These are phyloP conservation scores for Leccinellum albellum DNA, from an alignment of 768 basidiomycete species.

Conservation along the genomic window DNA sequence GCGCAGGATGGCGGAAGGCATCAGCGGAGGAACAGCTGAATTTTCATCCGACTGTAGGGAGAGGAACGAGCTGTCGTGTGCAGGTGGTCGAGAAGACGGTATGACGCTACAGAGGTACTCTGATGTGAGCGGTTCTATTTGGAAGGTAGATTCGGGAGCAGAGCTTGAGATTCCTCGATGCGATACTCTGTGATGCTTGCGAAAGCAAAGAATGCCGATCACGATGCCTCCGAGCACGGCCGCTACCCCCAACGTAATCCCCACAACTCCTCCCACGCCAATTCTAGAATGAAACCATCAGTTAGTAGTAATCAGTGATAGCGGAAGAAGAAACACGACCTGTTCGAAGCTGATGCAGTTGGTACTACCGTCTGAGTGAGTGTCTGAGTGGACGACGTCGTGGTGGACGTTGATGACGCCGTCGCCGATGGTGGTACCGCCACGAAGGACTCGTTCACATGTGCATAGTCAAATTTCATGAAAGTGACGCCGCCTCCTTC, in stretches of 20 bases:
- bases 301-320: background rate
- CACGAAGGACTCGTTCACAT: slow-evolving; percentile 22
- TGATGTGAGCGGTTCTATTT: slow-evolving; percentile 2
- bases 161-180: background rate
- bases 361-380: background rate
- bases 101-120: background rate
- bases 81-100: background rate
- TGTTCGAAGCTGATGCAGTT: background rate
- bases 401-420: background rate
- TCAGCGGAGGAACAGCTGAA: background rate
- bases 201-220: slow-evolving; percentile 4
- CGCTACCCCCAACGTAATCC: slow-evolving; percentile 12
- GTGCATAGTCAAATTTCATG: slow-evolving; percentile 29
- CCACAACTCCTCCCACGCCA: slow-evolving; percentile 3
- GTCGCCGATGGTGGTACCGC: slow-evolving; percentile 2
- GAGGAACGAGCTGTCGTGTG: background rate
- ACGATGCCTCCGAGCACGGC: background rate
- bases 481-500: slow-evolving; percentile 3
- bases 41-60: background rate
- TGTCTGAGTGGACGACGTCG: background rate
- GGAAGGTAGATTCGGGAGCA: background rate
- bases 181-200: slow-evolving; percentile 1
- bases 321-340: slow-evolving; percentile 6
- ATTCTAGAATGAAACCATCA: slow-evolving; percentile 10
- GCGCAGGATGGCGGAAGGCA: slow-evolving; percentile 10